phyloP scores from a whole-genome alignment of 2,329 filamentous ascomycete species.

The Graphium sp. region DNA sequence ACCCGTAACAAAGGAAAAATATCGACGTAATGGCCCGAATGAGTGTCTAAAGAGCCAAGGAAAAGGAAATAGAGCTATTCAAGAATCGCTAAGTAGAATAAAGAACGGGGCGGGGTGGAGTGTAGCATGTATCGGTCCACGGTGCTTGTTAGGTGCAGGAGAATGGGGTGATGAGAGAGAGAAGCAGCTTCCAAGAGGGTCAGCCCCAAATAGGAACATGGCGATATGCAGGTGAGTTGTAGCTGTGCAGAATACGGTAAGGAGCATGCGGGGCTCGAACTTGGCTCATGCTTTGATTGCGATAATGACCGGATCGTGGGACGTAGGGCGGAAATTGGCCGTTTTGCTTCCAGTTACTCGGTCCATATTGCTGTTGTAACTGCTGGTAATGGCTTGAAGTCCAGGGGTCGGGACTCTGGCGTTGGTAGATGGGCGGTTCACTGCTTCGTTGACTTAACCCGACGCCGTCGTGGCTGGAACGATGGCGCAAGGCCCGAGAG shows the following conservation, averaged over 20 bases:
- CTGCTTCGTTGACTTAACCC: constrained; percentile 3
- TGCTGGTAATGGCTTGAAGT: constrained; percentile 7
- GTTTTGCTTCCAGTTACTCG: constrained; percentile 5
- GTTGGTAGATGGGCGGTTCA: constrained; percentile 4
- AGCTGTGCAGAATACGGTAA: constrained; percentile 38
- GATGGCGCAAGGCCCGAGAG: constrained; percentile 10
- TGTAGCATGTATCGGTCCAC: too few relatives aligned
- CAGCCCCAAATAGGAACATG: constrained; percentile 39
- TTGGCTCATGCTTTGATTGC: constrained; percentile 19
- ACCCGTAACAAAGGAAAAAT: too few relatives aligned
- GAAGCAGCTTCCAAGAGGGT: too few relatives aligned
- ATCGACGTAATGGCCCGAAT: too few relatives aligned
- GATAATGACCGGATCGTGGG: constrained; percentile 16
- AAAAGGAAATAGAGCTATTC: too few relatives aligned
- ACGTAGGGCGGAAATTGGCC: constrained; percentile 14
- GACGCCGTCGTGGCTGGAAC: constrained; percentile 15
- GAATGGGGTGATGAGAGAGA: too few relatives aligned
- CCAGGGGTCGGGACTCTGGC: constrained; percentile 7
- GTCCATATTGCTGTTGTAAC: constrained; percentile 6
- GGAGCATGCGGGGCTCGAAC: constrained; percentile 13
- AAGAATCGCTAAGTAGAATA: too few relatives aligned
- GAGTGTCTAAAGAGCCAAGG: too few relatives aligned
- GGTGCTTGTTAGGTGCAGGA: too few relatives aligned
- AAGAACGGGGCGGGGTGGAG: too few relatives aligned
- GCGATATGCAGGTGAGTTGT: constrained; percentile 39